These are phyloP conservation scores for Cucurbita maxima DNA, from an alignment of 306 rosid species.

Conservation along the genomic window DNA sequence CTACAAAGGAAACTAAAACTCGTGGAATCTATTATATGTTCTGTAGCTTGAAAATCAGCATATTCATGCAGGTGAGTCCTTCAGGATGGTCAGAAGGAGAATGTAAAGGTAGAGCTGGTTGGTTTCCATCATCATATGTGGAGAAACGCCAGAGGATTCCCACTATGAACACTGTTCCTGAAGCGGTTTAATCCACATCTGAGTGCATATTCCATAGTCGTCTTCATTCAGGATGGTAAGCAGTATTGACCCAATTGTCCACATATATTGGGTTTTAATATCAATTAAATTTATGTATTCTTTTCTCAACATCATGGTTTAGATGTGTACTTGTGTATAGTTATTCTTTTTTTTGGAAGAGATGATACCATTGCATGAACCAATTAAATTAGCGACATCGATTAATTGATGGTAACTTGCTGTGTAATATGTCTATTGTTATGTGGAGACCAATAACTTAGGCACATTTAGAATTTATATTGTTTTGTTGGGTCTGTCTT, in stretches of 20 bases:
- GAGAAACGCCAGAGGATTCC: slow-evolving; percentile 84
- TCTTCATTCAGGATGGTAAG: background rate
- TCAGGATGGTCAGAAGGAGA: slow-evolving; percentile 99
- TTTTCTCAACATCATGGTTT: background rate
- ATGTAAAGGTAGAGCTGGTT: slow-evolving; percentile 76
- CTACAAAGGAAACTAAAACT: background rate
- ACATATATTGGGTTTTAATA: background rate
- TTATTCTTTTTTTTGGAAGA: background rate
- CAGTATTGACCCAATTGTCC: background rate
- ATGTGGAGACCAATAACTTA: background rate
- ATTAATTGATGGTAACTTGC: background rate
- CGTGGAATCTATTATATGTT: background rate
- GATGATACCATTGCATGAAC: background rate
- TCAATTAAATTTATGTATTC: background rate
- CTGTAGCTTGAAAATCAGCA: background rate
- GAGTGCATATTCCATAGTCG: too few species aligned
- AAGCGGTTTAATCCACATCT: background rate
- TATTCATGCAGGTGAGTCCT: slow-evolving; percentile 39
- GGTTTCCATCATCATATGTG: slow-evolving; percentile 80
- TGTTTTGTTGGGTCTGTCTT: background rate
- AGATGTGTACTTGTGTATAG: slow-evolving; percentile 5
- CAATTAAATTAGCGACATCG: background rate
- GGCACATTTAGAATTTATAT: background rate
- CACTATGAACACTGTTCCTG: slow-evolving; percentile 11
- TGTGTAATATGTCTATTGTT: background rate